Base-by-base conservation (phyloP, 192 early-diverging fungal genomes). In the Dispira simplex region DNA sequence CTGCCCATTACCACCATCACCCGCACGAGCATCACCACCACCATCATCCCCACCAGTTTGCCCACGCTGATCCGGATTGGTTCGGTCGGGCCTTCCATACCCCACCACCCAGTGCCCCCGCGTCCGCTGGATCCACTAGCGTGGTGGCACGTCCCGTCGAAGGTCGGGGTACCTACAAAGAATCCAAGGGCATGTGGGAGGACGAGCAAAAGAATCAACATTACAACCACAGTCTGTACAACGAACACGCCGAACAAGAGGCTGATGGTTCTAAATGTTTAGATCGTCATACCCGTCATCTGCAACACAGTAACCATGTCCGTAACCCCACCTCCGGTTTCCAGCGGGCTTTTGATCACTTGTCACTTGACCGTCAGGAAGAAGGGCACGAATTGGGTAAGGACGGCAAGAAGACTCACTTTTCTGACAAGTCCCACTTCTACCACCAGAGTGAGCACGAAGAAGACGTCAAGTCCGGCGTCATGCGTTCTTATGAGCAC, bases 381-480 rank as follows among this genome's bases (percentile, higher is more conserved):
- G 67, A 72, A 63, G 76, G 76, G 51, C 76, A 77, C 68, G 70
- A 77, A 64, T 62, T 77, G 13, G 76, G 70, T 56, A 47, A 47
- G 46, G 64, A 68, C 55, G 76, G 76, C 66, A 72, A 73, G 70
- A 64, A 71, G 54, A 53, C 70, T 13, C 72, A 77, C 55, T 77
- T 74, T 68, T 68, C 71, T 63, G 76, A 77, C 69, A 73, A 73
- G 62, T 72, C 72, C 64, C 73, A 73, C 67, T 77, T 72, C 70
- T 77, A 77, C 73, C 76, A 77, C 73, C 76, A 77, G 73, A 70
- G 71, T 66, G 76, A 77, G 73, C 76, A 74, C 65, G 70, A 77
- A 72, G 76, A 77, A 69, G 73, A 77, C 69, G 72, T 68, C 49
- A 74, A 74, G 63, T 67, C 68, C 25, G 76, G 76, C 56, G 72